Evolutionary conservation across 2,329 filamentous ascomycete species (phyloP).

Genomic region (Alternaria sp.): DNA sequence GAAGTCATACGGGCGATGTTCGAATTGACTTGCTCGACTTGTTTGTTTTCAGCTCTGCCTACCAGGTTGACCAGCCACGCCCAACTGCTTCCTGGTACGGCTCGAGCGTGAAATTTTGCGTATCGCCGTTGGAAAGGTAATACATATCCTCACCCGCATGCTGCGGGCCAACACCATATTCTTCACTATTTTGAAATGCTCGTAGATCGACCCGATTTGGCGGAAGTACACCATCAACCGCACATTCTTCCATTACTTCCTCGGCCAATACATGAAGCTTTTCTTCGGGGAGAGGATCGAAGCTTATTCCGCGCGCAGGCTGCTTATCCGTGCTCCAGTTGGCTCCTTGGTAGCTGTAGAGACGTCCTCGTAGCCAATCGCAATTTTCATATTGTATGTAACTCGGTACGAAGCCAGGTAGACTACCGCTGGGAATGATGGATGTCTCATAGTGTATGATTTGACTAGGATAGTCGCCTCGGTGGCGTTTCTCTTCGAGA

Average conservation of each 20-base stretch:
- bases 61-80: constrained; percentile 1
- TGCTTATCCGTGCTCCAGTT: not conserved
- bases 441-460: not conserved
- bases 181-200: not conserved
- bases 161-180: not conserved
- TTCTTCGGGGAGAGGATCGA: not conserved
- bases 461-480: not conserved
- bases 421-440: not conserved
- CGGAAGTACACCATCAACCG: not conserved
- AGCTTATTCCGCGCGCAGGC: not conserved
- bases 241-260: not conserved
- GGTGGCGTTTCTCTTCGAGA: not conserved
- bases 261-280: not conserved
- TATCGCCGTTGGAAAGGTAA: not conserved
- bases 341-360: not conserved
- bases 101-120: not conserved
- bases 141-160: not conserved
- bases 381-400: not conserved
- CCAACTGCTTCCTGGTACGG: not conserved
- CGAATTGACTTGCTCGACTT: not conserved
- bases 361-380: not conserved
- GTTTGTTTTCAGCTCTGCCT: not conserved
- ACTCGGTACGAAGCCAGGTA: not conserved
- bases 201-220: not conserved
- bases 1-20: too few relatives aligned